Conservation (phyloP, 2,329 filamentous ascomycete species). For the Mollisiaceae sp. region DNA sequence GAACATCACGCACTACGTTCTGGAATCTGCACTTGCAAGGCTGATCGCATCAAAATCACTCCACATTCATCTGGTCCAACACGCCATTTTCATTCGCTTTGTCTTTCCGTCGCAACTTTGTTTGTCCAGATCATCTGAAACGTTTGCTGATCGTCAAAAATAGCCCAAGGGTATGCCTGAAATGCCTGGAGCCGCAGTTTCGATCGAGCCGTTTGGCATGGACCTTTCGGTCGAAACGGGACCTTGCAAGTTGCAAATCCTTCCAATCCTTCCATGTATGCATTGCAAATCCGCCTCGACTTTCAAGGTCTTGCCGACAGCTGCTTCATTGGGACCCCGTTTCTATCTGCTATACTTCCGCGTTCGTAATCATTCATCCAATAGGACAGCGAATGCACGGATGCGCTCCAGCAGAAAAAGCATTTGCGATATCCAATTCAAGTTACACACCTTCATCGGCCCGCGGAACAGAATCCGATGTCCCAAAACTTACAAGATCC, state of each 20-base stretch:
- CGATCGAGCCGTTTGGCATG: neutral
- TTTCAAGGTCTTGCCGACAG: neutral
- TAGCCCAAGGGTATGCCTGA: neutral
- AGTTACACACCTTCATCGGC: neutral
- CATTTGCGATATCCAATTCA: neutral
- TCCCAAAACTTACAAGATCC: neutral
- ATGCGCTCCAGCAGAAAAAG: conserved; percentile 1
- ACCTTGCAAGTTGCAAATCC: neutral
- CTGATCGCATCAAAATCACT: neutral
- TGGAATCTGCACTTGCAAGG: neutral
- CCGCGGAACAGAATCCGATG: neutral
- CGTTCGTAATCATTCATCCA: neutral
- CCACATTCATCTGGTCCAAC: neutral
- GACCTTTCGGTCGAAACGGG: neutral
- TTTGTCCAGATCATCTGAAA: conserved; percentile 2
- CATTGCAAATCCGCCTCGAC: neutral
- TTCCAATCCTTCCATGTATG: neutral
- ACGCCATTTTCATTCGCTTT: neutral
- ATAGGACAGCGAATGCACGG: neutral
- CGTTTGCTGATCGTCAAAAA: conserved; percentile 2
- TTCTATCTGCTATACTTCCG: neutral
- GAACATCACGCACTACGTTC: neutral
- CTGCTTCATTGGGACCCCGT: neutral
- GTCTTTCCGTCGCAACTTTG: neutral
- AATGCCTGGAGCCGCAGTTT: neutral